Evolutionary conservation across 768 basidiomycete species (phyloP).

Genomic region (Hygrocybe punicea): DNA sequence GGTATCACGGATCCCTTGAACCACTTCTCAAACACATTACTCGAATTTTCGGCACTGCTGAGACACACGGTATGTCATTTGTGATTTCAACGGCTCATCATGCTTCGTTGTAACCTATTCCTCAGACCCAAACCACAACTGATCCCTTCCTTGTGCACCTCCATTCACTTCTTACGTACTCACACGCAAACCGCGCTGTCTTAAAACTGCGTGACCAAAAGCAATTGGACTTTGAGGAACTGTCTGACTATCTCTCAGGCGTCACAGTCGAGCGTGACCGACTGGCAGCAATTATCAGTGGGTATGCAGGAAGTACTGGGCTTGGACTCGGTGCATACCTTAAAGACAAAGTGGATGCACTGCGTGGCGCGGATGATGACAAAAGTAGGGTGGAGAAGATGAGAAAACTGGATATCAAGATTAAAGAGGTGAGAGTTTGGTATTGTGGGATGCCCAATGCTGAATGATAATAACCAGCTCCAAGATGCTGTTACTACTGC

Average conservation of each 20-base stretch:
- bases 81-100: neutral
- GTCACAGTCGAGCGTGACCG: constrained; percentile 91
- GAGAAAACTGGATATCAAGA: constrained; percentile 87
- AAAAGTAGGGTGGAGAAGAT: constrained; percentile 90
- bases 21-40: constrained; percentile 91
- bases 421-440: constrained; percentile 74
- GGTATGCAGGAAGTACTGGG: constrained; percentile 82
- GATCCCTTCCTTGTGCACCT: constrained; percentile 90
- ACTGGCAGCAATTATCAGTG: constrained; percentile 81
- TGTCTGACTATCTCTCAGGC: constrained; percentile 91
- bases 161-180: constrained; percentile 90
- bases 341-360: constrained; percentile 86
- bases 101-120: constrained; percentile 4
- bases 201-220: constrained; percentile 96
- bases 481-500: constrained; percentile 95
- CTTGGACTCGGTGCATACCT: constrained; percentile 86
- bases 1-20: constrained; percentile 98
- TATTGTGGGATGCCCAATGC: neutral
- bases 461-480: constrained; percentile 49
- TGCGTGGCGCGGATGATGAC: constrained; percentile 92
- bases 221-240: constrained; percentile 96
- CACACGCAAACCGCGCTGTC: constrained; percentile 88
- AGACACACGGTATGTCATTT: constrained; percentile 66
- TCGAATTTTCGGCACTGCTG: constrained; percentile 89
- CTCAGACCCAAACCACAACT: constrained; percentile 81